A percentile compares a stretch with the other conserved stretches of the same genome.
These are phyloP conservation scores for Nigrospora osmanthi DNA, from an alignment of 2,329 filamentous ascomycete genomes.

Conservation along the genomic window DNA sequence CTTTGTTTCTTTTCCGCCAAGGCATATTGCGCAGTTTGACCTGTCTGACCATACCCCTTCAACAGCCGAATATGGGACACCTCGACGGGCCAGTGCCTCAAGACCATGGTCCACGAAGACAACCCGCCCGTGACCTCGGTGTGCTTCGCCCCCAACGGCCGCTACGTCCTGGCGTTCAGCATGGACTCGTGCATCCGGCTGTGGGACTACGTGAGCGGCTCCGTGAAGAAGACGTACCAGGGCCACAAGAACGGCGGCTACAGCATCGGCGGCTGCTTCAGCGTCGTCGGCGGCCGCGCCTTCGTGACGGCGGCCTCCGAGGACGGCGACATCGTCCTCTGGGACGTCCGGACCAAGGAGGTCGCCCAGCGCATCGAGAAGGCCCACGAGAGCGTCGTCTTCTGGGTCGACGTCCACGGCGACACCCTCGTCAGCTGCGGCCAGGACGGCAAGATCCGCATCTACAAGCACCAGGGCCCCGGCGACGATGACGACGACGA, in stretches of 20 bases:
- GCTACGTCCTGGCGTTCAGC: constrained; percentile 85
- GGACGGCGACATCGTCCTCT: constrained; percentile 76
- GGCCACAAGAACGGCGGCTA: constrained; percentile 81
- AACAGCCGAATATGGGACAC: constrained; percentile 86
- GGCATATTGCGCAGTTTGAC: constrained; percentile 3
- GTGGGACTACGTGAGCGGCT: constrained; percentile 91
- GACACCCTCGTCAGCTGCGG: constrained; percentile 50
- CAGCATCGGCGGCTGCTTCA: constrained; percentile 80
- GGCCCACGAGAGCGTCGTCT: constrained; percentile 51
- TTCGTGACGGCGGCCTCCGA: constrained; percentile 84
- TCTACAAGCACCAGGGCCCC: constrained; percentile 31
- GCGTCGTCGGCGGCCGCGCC: constrained; percentile 43
- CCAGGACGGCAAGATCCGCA: constrained; percentile 43
- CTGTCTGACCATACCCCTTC: neutral
- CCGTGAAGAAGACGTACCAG: constrained; percentile 94
- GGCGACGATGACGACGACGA: too few relatives aligned
- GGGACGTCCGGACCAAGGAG: constrained; percentile 84
- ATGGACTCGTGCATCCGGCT: constrained; percentile 83
- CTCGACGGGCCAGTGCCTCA: constrained; percentile 85
- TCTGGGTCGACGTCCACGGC: constrained; percentile 56
- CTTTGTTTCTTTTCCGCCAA: neutral
- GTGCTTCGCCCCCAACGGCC: constrained; percentile 89
- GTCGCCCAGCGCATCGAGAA: constrained; percentile 59
- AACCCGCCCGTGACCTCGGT: constrained; percentile 85
- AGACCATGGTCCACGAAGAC: constrained; percentile 93